Conservation (phyloP, 2,329 filamentous ascomycete species). For the Zymoseptoria passerinii region DNA sequence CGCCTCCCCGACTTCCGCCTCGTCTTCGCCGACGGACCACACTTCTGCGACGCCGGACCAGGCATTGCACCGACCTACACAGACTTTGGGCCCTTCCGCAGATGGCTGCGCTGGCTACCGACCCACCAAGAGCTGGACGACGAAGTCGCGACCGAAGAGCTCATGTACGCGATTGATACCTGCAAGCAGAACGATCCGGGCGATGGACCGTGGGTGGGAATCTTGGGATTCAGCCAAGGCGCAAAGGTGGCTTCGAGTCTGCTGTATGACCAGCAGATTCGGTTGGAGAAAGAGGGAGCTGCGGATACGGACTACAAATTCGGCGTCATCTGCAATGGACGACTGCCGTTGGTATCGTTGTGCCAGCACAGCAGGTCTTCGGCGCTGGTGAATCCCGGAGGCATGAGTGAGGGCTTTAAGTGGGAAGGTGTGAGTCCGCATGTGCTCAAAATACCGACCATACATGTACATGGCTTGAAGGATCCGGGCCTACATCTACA, state of each 20-base stretch:
- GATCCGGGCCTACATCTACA: slow-evolving; percentile 55
- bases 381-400: slow-evolving; percentile 34
- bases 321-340: slow-evolving; percentile 53
- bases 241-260: slow-evolving; percentile 42
- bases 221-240: slow-evolving; percentile 45
- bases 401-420: slow-evolving; percentile 39
- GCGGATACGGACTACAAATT: slow-evolving; percentile 47
- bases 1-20: slow-evolving; percentile 56
- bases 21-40: slow-evolving; percentile 64
- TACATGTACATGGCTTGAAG: slow-evolving; percentile 59
- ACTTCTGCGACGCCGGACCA: slow-evolving; percentile 52
- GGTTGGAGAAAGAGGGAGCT: slow-evolving; percentile 32
- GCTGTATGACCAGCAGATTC: slow-evolving; percentile 52
- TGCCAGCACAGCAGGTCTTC: slow-evolving; percentile 32
- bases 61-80: slow-evolving; percentile 59
- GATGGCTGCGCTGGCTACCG: slow-evolving; percentile 56
- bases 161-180: slow-evolving; percentile 37
- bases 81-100: slow-evolving; percentile 56
- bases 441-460: slow-evolving; percentile 49
- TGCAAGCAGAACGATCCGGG: slow-evolving; percentile 40
- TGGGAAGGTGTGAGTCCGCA: slow-evolving; percentile 39
- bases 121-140: slow-evolving; percentile 49
- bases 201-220: slow-evolving; percentile 41
- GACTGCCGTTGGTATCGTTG: slow-evolving; percentile 51
- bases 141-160: slow-evolving; percentile 39